Base-by-base conservation (phyloP, 371 early-diverging fungal genomes). In the Mycotypha africana region DNA sequence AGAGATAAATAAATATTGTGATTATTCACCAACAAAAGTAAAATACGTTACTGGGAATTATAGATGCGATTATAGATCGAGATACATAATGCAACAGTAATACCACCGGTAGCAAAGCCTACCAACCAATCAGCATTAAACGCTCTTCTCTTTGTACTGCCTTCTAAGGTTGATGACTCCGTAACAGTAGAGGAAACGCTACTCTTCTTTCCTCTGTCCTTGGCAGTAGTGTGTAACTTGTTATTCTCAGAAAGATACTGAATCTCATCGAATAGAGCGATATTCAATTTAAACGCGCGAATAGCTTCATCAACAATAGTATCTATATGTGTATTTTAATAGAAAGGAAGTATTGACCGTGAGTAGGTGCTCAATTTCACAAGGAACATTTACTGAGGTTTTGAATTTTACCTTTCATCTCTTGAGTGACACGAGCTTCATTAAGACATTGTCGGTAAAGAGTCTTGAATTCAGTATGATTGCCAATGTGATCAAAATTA, bases 401-500 rank as follows among this genome's bases (percentile, higher is more conserved):
- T 21, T 28, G 4, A 31, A 4, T 9, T 15, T 37, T 62, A 71
- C 72, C 68, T 54, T 58, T 53, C 2, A 52, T 51, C 7, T 46
- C 39, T 19, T 51, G 54, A 30, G 51, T 56, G 0, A 74, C 65
- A 24, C 28, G 47, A 11, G 58, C 62, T 11, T 41, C 47, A 23
- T 81, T 67, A 19, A 81, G 51, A 15, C 67, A 60, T 14, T 61
- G 67, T 19, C 79, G 75, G 48, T 71, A 81, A 46, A 58, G 47
- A 6, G 58, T 63, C 60, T 81, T 81, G 69, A 81, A 81, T 14
- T 58, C 76, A 17, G 60, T 60, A 28, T 59, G 58, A 39, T 70
- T 70, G 35, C 67, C 78, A 47, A 81, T 68, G 38, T 55, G 52
- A 25, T 60, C 53, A 49, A 81, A 81, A 26, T 49, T 25, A 42